phyloP scores from a whole-genome alignment of 345 rosid species.

The Triadica sebifera region DNA sequence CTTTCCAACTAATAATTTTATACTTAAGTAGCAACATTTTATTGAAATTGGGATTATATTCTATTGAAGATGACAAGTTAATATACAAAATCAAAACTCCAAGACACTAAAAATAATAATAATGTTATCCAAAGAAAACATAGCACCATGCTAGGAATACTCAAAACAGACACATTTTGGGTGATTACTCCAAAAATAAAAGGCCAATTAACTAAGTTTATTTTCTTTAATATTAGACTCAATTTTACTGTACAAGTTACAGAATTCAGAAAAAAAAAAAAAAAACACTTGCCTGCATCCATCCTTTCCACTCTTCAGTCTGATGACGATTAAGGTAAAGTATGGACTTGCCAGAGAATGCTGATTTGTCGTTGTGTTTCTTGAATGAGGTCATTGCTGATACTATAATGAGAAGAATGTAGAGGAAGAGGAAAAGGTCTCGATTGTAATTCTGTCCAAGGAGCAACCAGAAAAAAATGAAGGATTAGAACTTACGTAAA shows the following conservation, averaged over 20 bases:
- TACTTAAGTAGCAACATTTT: slow-evolving; percentile 6
- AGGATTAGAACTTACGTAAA: slow-evolving; percentile 3
- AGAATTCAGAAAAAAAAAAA: not conserved
- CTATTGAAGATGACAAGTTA: not conserved
- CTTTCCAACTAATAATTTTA: not conserved
- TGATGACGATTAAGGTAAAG: slow-evolving; percentile 89
- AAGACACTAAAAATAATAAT: not conserved
- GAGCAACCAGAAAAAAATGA: slow-evolving; percentile 20
- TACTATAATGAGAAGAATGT: slow-evolving; percentile 78
- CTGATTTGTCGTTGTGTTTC: slow-evolving; percentile 76
- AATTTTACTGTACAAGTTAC: not conserved
- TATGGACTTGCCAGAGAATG: slow-evolving; percentile 70
- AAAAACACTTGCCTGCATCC: slow-evolving; percentile 92
- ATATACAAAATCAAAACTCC: not conserved
- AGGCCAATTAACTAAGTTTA: not conserved
- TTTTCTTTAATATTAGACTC: not conserved
- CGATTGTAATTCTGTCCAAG: slow-evolving; percentile 82
- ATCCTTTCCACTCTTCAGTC: slow-evolving; percentile 99
- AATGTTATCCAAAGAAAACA: not conserved
- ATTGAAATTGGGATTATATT: not conserved
- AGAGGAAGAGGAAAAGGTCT: slow-evolving; percentile 89
- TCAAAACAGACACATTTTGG: not conserved
- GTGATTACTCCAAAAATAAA: not conserved
- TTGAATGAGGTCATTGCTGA: slow-evolving; percentile 83
- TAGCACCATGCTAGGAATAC: not conserved